phyloP scores from a whole-genome alignment of 305 asterid genomes.

The Fraxinus nigra region DNA sequence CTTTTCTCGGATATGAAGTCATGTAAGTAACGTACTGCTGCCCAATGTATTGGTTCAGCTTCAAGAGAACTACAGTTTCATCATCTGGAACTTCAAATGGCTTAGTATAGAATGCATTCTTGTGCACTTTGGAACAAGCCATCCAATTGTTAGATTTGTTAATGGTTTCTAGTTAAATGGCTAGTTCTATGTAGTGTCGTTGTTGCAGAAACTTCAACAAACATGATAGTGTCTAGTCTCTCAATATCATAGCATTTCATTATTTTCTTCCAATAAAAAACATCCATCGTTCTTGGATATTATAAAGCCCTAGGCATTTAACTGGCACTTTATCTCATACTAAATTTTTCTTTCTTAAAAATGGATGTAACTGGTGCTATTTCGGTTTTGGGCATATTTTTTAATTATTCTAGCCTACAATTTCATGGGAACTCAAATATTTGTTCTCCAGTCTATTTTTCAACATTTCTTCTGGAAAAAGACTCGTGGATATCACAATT shows the following conservation, averaged over 20 bases:
- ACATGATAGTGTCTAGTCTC: not conserved
- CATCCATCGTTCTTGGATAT: conserved; percentile 24
- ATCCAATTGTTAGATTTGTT: not conserved
- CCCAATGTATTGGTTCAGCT: not conserved
- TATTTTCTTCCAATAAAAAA: conserved; percentile 21
- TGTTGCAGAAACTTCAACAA: not conserved
- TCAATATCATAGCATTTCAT: conserved; percentile 8
- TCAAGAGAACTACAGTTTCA: not conserved
- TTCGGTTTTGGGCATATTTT: not conserved
- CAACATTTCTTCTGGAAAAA: not conserved
- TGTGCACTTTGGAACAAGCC: conserved; percentile 20
- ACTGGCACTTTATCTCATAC: not conserved
- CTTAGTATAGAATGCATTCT: not conserved
- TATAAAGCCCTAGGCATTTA: conserved; percentile 9
- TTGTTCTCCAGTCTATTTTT: conserved; percentile 6
- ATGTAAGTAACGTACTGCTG: not conserved
- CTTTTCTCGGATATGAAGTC: not conserved
- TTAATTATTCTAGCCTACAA: not conserved
- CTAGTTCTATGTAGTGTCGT: conserved; percentile 15
- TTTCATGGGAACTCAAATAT: not conserved
- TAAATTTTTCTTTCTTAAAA: conserved; percentile 14
- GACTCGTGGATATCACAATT: not conserved
- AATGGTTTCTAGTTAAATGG: not conserved
- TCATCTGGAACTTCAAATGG: not conserved
- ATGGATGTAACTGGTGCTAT: not conserved